These are phyloP conservation scores for Calocybe gangraenosa DNA, from an alignment of 768 basidiomycete genomes.

Conservation along the genomic window DNA sequence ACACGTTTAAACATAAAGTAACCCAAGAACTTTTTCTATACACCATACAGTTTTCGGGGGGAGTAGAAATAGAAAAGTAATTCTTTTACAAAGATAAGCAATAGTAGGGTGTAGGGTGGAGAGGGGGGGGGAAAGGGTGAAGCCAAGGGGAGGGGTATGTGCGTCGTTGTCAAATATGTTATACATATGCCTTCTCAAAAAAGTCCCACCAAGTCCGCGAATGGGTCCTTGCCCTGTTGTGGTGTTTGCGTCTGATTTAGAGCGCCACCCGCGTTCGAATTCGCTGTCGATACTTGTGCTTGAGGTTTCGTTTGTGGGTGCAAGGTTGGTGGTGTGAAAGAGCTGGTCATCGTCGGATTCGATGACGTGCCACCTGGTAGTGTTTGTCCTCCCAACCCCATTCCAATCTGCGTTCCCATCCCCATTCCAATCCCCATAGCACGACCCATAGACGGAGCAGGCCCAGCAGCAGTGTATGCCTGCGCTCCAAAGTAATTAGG, in stretches of 20 bases:
- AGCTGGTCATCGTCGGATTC: conserved; percentile 9
- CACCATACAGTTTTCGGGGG: neutral
- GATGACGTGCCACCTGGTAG: conserved; percentile 7
- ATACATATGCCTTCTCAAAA: conserved; percentile 44
- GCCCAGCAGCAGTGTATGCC: conserved; percentile 15
- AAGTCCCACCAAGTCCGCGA: conserved; percentile 75
- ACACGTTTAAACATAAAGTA: neutral
- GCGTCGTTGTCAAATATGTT: too few species aligned
- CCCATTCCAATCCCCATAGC: conserved; percentile 20
- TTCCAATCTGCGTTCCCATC: conserved; percentile 9
- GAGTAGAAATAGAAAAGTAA: too few species aligned
- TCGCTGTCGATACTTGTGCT: conserved; percentile 13
- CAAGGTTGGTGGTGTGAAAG: conserved; percentile 2
- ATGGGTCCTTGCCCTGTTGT: conserved; percentile 68
- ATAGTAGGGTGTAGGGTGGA: too few species aligned
- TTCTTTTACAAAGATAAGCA: too few species aligned
- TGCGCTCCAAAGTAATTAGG: conserved; percentile 29
- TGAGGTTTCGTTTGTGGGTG: conserved; percentile 19
- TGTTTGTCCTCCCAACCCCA: conserved; percentile 11
- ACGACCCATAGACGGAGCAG: conserved; percentile 9
- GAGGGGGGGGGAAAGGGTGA: too few species aligned
- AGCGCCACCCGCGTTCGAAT: neutral
- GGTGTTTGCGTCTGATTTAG: conserved; percentile 8
- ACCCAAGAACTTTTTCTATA: neutral
- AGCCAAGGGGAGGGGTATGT: too few species aligned